phyloP scores from a whole-genome alignment of 441 rosid species.

The Pelargonium cotyledonis region DNA sequence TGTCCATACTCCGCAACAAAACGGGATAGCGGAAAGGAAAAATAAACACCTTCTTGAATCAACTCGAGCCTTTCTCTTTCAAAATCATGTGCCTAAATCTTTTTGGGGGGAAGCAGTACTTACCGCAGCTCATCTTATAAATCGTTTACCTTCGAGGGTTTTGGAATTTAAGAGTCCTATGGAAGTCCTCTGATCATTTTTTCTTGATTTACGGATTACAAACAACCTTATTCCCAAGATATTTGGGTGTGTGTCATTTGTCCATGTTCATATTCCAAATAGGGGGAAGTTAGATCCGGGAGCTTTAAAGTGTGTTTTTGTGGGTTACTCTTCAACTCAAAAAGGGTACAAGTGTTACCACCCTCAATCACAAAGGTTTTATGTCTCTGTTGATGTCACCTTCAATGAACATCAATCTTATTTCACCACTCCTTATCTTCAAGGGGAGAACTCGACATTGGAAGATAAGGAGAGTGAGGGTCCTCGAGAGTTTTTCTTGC shows the following conservation, averaged over 20 bases:
- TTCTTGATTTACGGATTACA: neutral
- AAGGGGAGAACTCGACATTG: neutral
- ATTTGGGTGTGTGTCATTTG: neutral
- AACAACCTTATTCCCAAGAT: neutral
- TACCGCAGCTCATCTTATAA: neutral
- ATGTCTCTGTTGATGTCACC: neutral
- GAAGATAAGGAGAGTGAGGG: neutral
- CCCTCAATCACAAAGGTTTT: neutral
- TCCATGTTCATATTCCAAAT: neutral
- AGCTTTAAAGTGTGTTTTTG: neutral
- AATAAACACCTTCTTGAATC: neutral
- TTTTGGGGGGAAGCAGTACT: neutral
- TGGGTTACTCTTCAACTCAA: neutral
- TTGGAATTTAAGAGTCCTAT: neutral
- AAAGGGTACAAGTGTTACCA: constrained; percentile 6
- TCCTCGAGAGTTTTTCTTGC: neutral
- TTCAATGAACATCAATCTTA: neutral
- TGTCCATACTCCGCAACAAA: neutral
- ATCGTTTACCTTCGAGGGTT: neutral
- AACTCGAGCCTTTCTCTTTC: neutral
- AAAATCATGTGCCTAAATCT: neutral
- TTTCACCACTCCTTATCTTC: neutral
- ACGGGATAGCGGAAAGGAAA: neutral
- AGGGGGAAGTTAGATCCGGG: neutral
- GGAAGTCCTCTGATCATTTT: neutral